These are phyloP conservation scores for Starmerella bacillaris DNA, from an alignment of 805 yeast species.

Conservation along the genomic window DNA sequence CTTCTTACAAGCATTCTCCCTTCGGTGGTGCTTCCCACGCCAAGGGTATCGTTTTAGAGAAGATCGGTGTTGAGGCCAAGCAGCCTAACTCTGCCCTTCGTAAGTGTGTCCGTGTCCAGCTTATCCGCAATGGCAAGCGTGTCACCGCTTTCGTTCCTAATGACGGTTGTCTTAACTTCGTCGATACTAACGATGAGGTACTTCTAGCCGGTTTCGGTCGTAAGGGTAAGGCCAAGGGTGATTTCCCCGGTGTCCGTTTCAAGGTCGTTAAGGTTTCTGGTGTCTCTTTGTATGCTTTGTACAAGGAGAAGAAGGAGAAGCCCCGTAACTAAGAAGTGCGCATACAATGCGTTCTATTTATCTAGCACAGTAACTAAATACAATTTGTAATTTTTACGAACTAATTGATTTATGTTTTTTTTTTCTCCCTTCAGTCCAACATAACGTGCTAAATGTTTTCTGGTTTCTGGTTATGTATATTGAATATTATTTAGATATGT, in stretches of 20 bases:
- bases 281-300: slow-evolving; percentile 97
- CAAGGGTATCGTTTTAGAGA: slow-evolving; percentile 98
- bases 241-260: slow-evolving; percentile 99
- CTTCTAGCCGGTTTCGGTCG: slow-evolving; percentile 99
- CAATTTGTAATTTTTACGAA: too few relatives aligned
- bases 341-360: not conserved
- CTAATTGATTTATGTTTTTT: too few relatives aligned
- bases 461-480: too few relatives aligned
- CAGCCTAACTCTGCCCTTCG: slow-evolving; percentile 99
- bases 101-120: slow-evolving; percentile 99
- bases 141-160: slow-evolving; percentile 99
- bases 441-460: too few relatives aligned
- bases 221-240: slow-evolving; percentile 99
- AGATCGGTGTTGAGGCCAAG: slow-evolving; percentile 98
- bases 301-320: slow-evolving; percentile 99
- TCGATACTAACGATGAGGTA: slow-evolving; percentile 99
- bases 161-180: slow-evolving; percentile 99
- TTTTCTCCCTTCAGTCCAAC: too few relatives aligned
- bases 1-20: slow-evolving; percentile 99
- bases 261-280: slow-evolving; percentile 99
- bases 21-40: slow-evolving; percentile 99
- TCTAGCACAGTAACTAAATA: too few relatives aligned
- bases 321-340: slow-evolving; percentile 78
- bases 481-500: too few relatives aligned
- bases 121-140: slow-evolving; percentile 99